Evolutionary conservation across 2,329 filamentous ascomycete genomes (phyloP), one percentile per base, ranked within the genome.

Genomic region (Ampelomyces quisqualis): DNA sequence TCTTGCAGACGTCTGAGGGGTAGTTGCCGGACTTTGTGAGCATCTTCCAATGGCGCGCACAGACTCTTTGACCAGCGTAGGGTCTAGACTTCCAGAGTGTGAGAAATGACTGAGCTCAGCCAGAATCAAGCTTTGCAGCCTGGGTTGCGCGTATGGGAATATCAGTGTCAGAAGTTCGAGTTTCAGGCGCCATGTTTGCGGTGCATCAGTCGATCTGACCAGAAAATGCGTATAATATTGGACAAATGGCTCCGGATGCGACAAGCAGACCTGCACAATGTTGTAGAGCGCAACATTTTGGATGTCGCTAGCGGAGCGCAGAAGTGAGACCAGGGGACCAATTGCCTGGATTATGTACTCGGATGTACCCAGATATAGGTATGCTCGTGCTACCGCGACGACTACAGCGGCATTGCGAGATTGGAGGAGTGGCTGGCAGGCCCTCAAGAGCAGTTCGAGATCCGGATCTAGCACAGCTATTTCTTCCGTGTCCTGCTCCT

Each of bases 21-120:
- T 60, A 4, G 65, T 68, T 4, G 57, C 61, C 15, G 58, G 57
- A 18, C 66, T 83, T 64, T 95, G 90, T 4, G 93, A 91, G 67
- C 93, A 98, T 26, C 93, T 81, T 1, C 93, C 93, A 54, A 98
- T 95, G 5, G 93, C 91, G 17, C 90, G 80, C 3, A 98, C 91
- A 24, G 90, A 88, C 64, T 96, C 91, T 18, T 86, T 83, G 20
- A 96, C 88, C 8, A 97, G 76, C 1, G 82, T 79, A 47, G 86
- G 82, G 64, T 95, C 84, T 9, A 81, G 72, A 67, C 76, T 83
- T 45, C 85, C 81, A 0, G 96, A 96, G 69, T 96, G 91, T 56
- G 95, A 90, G 11, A 97, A 97, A 70, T 97, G 91, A 60, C 95
- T 90, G 5, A 98, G 77, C 64, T 98, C 93, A 52, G 87, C 90